These are phyloP conservation scores for Ophiocordyceps unilateralis DNA, from an alignment of 2,329 filamentous ascomycete genomes.

Conservation along the genomic window DNA sequence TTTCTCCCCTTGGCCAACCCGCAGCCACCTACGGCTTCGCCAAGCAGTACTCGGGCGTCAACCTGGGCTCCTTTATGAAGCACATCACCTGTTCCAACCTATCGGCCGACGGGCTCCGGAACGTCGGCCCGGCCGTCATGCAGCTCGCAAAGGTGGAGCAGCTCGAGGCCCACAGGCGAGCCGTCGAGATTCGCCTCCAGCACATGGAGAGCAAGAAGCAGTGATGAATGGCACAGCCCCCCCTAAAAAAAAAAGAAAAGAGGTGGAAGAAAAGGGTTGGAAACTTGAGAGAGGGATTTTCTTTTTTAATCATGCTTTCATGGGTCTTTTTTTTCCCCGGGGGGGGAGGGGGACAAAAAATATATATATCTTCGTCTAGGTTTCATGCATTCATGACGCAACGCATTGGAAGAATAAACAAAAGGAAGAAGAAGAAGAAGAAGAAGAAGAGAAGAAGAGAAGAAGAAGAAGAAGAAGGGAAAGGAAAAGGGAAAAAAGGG, in stretches of 20 bases:
- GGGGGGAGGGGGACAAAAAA: no score
- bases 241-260: background rate
- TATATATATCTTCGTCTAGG: background rate
- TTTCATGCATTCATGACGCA: background rate
- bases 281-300: background rate
- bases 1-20: no score
- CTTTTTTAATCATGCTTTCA: no score
- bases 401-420: background rate
- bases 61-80: slow-evolving; percentile 89
- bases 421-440: background rate
- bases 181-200: slow-evolving; percentile 67
- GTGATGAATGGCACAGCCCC: slow-evolving; percentile 1
- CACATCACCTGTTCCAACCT: slow-evolving; percentile 93
- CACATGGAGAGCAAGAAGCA: slow-evolving; percentile 20
- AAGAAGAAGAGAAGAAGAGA: background rate
- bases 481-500: background rate
- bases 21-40: slow-evolving; percentile 92
- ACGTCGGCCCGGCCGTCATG: slow-evolving; percentile 84
- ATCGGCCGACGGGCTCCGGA: slow-evolving; percentile 66
- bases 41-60: slow-evolving; percentile 96
- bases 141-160: slow-evolving; percentile 87
- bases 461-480: no score
- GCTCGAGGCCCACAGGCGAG: slow-evolving; percentile 79
- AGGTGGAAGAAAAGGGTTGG: background rate
- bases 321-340: background rate